Evolutionary conservation across 371 early-diverging fungal genomes (phyloP), one percentile per base, ranked within the genome.

Genomic region (Syncephalastrum contaminatum): DNA sequence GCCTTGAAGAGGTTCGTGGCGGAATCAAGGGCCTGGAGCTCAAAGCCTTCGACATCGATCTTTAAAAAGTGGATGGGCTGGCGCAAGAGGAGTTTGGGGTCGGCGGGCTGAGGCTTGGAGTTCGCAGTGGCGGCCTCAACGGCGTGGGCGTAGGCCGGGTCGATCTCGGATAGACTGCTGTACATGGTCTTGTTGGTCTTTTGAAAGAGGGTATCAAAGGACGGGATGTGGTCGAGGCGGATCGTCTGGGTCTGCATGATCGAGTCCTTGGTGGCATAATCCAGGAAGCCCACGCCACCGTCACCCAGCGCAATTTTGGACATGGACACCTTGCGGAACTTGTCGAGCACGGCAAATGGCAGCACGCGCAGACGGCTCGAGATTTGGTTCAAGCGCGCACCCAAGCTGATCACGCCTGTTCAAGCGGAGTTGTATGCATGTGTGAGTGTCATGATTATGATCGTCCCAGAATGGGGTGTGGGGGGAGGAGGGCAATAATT

Each of bases 41-140:
- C 77, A 50, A 77, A 77, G 12, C 77, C 77, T 61, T 77, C 77
- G 2, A 77, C 77, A 48, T 77, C 77, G 43, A 77, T 69, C 64
- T 77, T 77, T 22, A 77, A 56, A 49, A 77, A 77, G 56, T 77
- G 77, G 43, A 77, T 73, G 13, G 73, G 77, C 13, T 73, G 62
- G 15, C 68, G 65, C 20, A 71, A 57, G 14, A 63, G n/a, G 6
- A 77, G 48, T 3, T 63, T 44, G 48, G 69, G 59, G 10, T 53
- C 39, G 15, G 67, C 56, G 0, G 19, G 21, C 1, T 20, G 19
- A 3, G 27, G 15, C 12, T 53, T 41, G 20, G 40, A 22, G n/a
- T 18, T 19, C 27, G 19, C 48, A 15, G 36, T 19, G 4, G 25
- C 50, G 18, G 62, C 56, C 10, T 65, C 42, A 19, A 72, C 45